Evolutionary conservation across 495 filamentous ascomycete genomes (phyloP).

Genomic region (Tuber umbilicatum): DNA sequence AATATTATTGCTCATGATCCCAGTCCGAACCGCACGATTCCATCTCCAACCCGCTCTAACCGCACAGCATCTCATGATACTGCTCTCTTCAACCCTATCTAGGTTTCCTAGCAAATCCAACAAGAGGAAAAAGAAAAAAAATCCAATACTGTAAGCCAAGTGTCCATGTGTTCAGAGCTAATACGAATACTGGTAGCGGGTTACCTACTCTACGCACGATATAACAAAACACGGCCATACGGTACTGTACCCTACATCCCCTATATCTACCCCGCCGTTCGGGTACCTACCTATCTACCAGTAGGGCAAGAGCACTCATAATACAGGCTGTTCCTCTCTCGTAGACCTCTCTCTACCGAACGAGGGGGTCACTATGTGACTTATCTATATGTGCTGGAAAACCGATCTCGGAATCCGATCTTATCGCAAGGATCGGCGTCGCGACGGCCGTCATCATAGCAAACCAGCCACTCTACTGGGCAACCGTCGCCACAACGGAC

Average conservation of each 20-base stretch:
- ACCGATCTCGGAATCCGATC: too few relatives aligned
- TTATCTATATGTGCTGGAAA: too few relatives aligned
- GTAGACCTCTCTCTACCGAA: constrained; percentile 16
- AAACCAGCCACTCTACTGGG: too few relatives aligned
- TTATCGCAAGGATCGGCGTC: too few relatives aligned
- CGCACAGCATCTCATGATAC: background rate
- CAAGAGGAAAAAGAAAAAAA: background rate
- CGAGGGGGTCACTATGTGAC: constrained; percentile 4
- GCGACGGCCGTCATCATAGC: too few relatives aligned
- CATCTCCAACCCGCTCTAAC: background rate
- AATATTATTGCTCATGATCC: background rate
- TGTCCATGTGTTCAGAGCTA: background rate
- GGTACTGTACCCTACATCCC: too few relatives aligned
- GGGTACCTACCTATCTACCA: too few relatives aligned
- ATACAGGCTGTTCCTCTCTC: background rate
- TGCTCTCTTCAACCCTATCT: too few relatives aligned
- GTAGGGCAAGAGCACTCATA: background rate
- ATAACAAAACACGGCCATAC: background rate
- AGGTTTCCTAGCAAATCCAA: background rate
- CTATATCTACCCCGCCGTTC: background rate
- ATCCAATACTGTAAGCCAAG: background rate
- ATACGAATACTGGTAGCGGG: background rate
- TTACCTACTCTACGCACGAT: background rate
- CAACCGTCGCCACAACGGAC: too few relatives aligned
- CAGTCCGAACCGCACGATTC: background rate